Percentiles rank a stretch among this genome's conserved stretches.
Evolutionary conservation across 495 filamentous ascomycete species (phyloP).

Genomic region (Tuber umbilicatum): DNA sequence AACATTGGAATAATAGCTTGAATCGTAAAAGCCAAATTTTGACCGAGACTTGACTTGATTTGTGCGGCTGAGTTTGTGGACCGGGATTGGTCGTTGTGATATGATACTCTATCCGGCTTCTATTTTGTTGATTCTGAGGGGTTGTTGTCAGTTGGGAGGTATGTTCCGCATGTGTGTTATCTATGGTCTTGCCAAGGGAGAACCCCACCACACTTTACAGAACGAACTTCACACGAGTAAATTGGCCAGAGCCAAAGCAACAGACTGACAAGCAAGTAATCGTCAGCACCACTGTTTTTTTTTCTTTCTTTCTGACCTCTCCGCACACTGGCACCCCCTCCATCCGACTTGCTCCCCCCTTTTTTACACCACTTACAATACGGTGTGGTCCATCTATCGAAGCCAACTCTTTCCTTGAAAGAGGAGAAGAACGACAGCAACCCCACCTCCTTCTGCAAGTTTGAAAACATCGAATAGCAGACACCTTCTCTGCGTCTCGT

Average conservation of each 20-base stretch:
- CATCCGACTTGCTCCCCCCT: background rate
- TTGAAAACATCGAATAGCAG: background rate
- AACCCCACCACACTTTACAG: background rate
- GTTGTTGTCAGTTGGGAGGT: background rate
- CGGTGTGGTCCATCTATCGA: background rate
- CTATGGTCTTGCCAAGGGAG: constrained; percentile 1
- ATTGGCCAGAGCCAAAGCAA: background rate
- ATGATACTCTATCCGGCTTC: background rate
- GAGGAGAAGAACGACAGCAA: background rate
- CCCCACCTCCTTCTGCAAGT: constrained; percentile 4
- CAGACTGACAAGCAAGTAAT: background rate
- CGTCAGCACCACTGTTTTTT: background rate
- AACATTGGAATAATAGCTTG: background rate
- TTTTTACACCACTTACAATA: background rate
- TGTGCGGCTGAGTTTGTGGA: background rate
- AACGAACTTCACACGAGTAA: background rate
- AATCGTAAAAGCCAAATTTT: background rate
- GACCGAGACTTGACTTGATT: background rate
- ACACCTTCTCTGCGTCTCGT: background rate
- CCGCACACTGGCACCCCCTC: background rate
- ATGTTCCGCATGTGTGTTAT: background rate
- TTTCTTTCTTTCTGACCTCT: background rate
- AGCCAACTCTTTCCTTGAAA: background rate
- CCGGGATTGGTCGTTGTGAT: background rate
- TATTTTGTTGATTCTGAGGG: background rate